Evolutionary conservation across 495 filamentous ascomycete species (phyloP).

Genomic region (Cladorrhinum samala): DNA sequence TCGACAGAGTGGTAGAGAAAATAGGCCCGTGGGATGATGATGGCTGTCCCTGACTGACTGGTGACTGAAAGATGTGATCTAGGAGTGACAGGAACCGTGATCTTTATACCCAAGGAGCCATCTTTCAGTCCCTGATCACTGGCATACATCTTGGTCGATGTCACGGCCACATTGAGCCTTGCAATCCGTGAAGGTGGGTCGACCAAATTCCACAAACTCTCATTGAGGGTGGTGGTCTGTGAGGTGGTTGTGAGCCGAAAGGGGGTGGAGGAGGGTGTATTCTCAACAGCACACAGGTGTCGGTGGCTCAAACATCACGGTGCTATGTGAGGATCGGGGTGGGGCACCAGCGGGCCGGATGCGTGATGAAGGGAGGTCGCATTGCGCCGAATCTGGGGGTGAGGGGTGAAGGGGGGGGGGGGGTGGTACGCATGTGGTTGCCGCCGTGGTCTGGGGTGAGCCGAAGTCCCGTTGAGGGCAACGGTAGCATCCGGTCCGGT

Average conservation of each 20-base stretch:
- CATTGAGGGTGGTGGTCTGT: not conserved
- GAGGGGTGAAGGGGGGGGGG: too few relatives aligned
- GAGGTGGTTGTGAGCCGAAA: not conserved
- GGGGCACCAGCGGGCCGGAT: not conserved
- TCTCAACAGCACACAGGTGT: too few relatives aligned
- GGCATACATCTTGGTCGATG: conserved; percentile 4
- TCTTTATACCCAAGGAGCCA: conserved; percentile 9
- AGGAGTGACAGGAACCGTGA: not conserved
- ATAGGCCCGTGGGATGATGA: not conserved
- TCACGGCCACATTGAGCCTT: conserved; percentile 3
- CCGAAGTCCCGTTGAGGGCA: not conserved
- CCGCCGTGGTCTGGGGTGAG: not conserved
- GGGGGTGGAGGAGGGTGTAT: conserved; percentile 2
- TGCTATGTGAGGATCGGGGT: not conserved
- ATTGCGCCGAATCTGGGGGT: not conserved
- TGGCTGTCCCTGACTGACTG: conserved; percentile 1
- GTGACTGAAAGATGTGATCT: not conserved
- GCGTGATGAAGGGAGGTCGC: not conserved
- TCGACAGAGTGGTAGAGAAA: too few relatives aligned
- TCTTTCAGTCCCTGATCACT: not conserved
- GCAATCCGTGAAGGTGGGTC: conserved; percentile 10
- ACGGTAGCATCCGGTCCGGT: not conserved
- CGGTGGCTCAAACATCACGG: too few relatives aligned
- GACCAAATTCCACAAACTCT: not conserved
- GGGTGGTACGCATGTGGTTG: not conserved